Percentiles rank a stretch among this genome's conserved stretches.
Conservation (phyloP, 169 alveolate genomes). For the Eimeria praecox region DNA sequence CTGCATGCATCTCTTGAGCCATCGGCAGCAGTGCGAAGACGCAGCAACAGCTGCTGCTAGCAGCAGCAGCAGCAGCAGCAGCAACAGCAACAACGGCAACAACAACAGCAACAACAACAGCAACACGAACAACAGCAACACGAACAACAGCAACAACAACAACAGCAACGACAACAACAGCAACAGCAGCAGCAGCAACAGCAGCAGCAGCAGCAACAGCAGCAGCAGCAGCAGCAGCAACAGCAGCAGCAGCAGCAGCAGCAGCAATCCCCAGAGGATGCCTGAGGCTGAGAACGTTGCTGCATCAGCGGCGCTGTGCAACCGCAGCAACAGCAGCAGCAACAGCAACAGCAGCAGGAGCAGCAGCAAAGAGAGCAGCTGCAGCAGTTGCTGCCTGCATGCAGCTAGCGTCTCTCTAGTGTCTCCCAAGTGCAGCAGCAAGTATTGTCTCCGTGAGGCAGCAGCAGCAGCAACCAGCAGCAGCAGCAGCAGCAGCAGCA, state of each 20-base stretch:
- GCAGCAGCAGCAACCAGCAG: background rate
- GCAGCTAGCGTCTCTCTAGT: background rate
- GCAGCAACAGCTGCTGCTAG: background rate
- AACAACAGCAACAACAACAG: background rate
- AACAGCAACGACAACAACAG: too few species aligned
- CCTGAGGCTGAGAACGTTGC: slow-evolving; percentile 24
- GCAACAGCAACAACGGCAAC: background rate
- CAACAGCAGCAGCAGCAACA: slow-evolving; percentile 23
- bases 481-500: background rate
- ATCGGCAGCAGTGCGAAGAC: background rate
- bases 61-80: background rate
- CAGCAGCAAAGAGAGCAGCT: slow-evolving; percentile 26
- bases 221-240: slow-evolving; percentile 25
- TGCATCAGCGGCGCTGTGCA: background rate
- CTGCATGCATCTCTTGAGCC: background rate
- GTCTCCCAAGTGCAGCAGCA: slow-evolving; percentile 34
- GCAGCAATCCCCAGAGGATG: background rate
- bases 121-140: background rate
- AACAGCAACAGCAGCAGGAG: slow-evolving; percentile 18
- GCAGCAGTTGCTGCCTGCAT: slow-evolving; percentile 34
- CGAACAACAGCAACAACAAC: slow-evolving; percentile 5
- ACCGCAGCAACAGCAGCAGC: slow-evolving; percentile 7
- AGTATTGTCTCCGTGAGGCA: background rate
- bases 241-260: slow-evolving; percentile 35
- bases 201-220: background rate